These are phyloP conservation scores for Pseudoturritis turrita DNA, from an alignment of 345 rosid genomes.

Conservation along the genomic window DNA sequence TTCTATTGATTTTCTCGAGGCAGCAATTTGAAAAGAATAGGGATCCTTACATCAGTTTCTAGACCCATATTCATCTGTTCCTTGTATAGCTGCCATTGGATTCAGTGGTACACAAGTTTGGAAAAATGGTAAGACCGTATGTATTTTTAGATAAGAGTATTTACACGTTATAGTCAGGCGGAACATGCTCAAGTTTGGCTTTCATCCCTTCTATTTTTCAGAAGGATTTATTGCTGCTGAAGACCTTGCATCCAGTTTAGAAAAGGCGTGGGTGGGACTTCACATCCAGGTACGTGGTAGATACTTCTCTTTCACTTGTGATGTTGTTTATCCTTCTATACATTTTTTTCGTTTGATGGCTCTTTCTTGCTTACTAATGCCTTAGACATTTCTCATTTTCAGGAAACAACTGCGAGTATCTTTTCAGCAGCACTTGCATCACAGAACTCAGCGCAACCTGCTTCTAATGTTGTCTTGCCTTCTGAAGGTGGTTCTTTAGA, in stretches of 20 bases:
- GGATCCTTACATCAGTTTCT: constrained; percentile 57
- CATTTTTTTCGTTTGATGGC: background rate
- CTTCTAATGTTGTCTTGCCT: constrained; percentile 30
- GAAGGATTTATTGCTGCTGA: constrained; percentile 77
- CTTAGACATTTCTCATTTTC: constrained; percentile 10
- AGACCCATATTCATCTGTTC: constrained; percentile 75
- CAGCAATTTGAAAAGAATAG: background rate
- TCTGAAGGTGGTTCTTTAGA: constrained; percentile 47
- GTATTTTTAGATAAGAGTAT: background rate
- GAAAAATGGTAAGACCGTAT: constrained; percentile 52
- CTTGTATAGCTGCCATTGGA: constrained; percentile 78
- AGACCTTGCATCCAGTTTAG: constrained; percentile 62
- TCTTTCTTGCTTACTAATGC: background rate
- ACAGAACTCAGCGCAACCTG: constrained; percentile 45
- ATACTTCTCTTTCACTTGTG: constrained; percentile 3
- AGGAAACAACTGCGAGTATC: constrained; percentile 81
- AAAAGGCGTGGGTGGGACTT: constrained; percentile 79
- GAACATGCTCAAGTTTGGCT: background rate
- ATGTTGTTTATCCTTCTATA: background rate
- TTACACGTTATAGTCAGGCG: background rate
- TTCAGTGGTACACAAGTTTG: constrained; percentile 80
- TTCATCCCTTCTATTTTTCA: constrained; percentile 29
- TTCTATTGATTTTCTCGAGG: background rate
- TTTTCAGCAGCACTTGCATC: constrained; percentile 72
- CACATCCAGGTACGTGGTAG: constrained; percentile 63